These are phyloP conservation scores for Tetrapisispora iriomotensis DNA, from an alignment of 805 yeast species.

Conservation along the genomic window DNA sequence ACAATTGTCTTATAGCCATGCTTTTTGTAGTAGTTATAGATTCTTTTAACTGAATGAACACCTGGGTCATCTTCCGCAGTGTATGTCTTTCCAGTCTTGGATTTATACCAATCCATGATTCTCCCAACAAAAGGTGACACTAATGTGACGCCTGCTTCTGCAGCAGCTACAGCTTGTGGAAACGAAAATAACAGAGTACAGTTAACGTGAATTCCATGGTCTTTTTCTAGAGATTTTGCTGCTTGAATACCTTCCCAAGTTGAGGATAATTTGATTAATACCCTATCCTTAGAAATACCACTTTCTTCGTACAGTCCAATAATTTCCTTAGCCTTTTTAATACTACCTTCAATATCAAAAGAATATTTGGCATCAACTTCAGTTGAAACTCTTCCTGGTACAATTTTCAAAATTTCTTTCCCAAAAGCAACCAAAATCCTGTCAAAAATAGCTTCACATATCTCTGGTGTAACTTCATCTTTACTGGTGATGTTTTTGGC, in stretches of 20 bases:
- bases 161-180: constrained; percentile 96
- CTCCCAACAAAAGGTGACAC: constrained; percentile 98
- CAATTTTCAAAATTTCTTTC: constrained; percentile 78
- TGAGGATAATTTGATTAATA: constrained; percentile 89
- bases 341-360: constrained; percentile 85
- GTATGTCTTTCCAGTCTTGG: constrained; percentile 79
- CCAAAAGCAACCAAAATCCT: constrained; percentile 91
- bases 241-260: constrained; percentile 99
- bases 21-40: constrained; percentile 96
- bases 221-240: constrained; percentile 84
- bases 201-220: constrained; percentile 87
- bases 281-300: constrained; percentile 81
- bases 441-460: constrained; percentile 53
- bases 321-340: constrained; percentile 83
- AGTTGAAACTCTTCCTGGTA: constrained; percentile 97
- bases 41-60: constrained; percentile 74
- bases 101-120: constrained; percentile 97
- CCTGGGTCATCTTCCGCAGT: constrained; percentile 79
- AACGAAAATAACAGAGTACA: constrained; percentile 89
- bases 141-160: constrained; percentile 90
- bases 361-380: constrained; percentile 98
- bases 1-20: constrained; percentile 91
- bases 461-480: constrained; percentile 15
- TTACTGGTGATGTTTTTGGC: background rate
- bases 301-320: constrained; percentile 72